These are phyloP conservation scores for Aphanomyces astaci DNA, from an alignment of 352 stramenopile species.

Conservation along the genomic window DNA sequence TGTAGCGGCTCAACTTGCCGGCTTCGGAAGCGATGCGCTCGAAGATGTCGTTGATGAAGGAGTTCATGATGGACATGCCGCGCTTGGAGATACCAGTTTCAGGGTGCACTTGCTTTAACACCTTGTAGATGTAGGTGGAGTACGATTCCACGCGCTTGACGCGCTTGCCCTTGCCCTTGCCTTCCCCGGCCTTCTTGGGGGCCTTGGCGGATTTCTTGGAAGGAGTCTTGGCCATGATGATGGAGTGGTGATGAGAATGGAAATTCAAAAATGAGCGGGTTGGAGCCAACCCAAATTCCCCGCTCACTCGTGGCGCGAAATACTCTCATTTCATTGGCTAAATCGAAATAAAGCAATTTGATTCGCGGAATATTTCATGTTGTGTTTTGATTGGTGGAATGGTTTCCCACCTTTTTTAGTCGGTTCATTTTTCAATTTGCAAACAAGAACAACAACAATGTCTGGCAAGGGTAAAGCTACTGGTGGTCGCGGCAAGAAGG, in stretches of 20 bases:
- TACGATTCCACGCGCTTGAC: conserved; percentile 82
- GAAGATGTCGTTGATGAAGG: conserved; percentile 99
- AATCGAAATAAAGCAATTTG: not conserved
- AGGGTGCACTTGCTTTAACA: conserved; percentile 92
- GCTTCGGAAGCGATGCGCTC: conserved; percentile 96
- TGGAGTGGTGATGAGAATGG: not conserved
- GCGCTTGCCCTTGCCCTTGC: conserved; percentile 73
- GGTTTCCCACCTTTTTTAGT: not conserved
- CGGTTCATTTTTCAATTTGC: conserved; percentile 25
- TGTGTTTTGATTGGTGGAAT: conserved; percentile 24
- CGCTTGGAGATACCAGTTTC: conserved; percentile 96
- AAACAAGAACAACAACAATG: conserved; percentile 39
- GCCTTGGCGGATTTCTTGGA: conserved; percentile 90
- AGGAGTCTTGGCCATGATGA: conserved; percentile 90
- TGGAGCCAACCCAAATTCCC: not conserved
- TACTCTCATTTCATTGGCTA: conserved; percentile 14
- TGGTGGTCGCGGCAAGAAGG: conserved; percentile 64
- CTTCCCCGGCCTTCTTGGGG: conserved; percentile 54
- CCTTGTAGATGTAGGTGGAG: conserved; percentile 91
- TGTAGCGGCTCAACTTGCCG: conserved; percentile 94
- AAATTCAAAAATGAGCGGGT: conserved; percentile 22
- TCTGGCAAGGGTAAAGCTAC: conserved; percentile 76
- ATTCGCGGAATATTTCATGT: conserved; percentile 17
- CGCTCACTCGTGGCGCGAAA: conserved; percentile 10
- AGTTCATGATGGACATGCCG: conserved; percentile 99